Percentiles rank a stretch among this genome's conserved stretches.
phyloP scores from a whole-genome alignment of 225 moss, liverwort and hornwort genomes.

The Marchantia paleacea region DNA sequence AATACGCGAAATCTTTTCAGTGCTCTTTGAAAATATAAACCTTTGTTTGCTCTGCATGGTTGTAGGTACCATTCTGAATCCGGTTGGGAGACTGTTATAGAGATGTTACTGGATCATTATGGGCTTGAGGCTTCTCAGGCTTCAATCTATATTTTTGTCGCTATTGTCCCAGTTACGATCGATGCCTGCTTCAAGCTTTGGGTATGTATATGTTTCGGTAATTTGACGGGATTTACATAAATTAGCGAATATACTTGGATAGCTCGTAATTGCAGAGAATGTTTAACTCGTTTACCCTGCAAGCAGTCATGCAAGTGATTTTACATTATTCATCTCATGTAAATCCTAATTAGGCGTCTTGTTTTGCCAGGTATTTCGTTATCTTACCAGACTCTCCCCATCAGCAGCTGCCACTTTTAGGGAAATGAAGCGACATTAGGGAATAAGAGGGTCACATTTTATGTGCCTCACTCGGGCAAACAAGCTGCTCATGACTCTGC shows the following conservation, averaged over 20 bases:
- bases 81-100: slow-evolving; percentile 95
- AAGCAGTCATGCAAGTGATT: background rate
- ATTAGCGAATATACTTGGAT: background rate
- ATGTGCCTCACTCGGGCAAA: background rate
- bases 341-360: background rate
- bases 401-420: slow-evolving; percentile 57
- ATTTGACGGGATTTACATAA: background rate
- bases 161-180: slow-evolving; percentile 92
- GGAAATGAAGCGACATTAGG: slow-evolving; percentile 57
- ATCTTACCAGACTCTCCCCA: slow-evolving; percentile 48
- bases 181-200: slow-evolving; percentile 99
- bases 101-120: slow-evolving; percentile 91
- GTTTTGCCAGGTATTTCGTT: slow-evolving; percentile 43
- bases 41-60: background rate
- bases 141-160: slow-evolving; percentile 78
- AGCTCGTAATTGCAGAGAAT: background rate
- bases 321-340: background rate
- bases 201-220: slow-evolving; percentile 43
- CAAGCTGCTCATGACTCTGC: background rate
- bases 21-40: background rate
- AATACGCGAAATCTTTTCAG: background rate
- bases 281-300: background rate
- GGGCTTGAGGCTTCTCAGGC: slow-evolving; percentile 77
- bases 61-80: slow-evolving; percentile 87
- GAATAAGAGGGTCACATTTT: slow-evolving; percentile 16